phyloP scores from a whole-genome alignment of 2,329 filamentous ascomycete species.

The Rosellinia necatrix region DNA sequence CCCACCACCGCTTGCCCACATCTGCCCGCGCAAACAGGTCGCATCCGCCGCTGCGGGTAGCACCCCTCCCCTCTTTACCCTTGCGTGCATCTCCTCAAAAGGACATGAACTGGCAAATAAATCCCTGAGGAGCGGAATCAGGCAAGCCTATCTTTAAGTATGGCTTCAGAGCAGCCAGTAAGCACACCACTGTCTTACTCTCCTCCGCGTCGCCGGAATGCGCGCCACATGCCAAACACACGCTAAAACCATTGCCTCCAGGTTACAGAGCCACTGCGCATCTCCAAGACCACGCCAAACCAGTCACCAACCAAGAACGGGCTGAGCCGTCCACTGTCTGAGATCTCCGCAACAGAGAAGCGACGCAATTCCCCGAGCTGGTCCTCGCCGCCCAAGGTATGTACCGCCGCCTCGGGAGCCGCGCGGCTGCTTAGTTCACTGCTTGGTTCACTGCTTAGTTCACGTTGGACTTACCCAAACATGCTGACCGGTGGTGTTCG shows the following conservation, averaged over 20 bases:
- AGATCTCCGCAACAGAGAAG: constrained; percentile 84
- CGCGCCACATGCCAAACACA: not conserved
- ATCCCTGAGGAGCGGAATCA: constrained; percentile 29
- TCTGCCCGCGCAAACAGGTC: not conserved
- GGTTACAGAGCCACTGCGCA: constrained; percentile 70
- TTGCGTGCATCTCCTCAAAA: constrained; percentile 27
- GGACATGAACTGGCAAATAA: constrained; percentile 34
- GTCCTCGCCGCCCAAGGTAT: constrained; percentile 76
- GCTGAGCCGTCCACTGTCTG: constrained; percentile 77
- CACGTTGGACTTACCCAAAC: not conserved
- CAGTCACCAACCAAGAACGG: constrained; percentile 67
- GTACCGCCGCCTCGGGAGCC: constrained; percentile 29
- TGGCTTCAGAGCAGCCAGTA: constrained; percentile 41
- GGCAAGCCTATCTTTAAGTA: constrained; percentile 32
- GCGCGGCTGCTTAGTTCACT: constrained; percentile 26
- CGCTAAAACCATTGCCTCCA: no score
- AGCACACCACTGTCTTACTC: constrained; percentile 28
- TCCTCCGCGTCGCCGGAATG: constrained; percentile 21
- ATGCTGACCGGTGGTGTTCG: constrained; percentile 39
- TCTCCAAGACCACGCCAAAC: constrained; percentile 69
- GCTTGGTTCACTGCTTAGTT: not conserved
- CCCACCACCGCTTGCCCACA: not conserved
- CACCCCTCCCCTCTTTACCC: constrained; percentile 12
- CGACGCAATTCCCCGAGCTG: constrained; percentile 92
- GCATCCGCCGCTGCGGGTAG: constrained; percentile 2